A percentile compares a stretch with the other conserved stretches of the same genome.
These are phyloP conservation scores for Mucor sp. DNA, from an alignment of 371 early-diverging fungal genomes.

Conservation along the genomic window DNA sequence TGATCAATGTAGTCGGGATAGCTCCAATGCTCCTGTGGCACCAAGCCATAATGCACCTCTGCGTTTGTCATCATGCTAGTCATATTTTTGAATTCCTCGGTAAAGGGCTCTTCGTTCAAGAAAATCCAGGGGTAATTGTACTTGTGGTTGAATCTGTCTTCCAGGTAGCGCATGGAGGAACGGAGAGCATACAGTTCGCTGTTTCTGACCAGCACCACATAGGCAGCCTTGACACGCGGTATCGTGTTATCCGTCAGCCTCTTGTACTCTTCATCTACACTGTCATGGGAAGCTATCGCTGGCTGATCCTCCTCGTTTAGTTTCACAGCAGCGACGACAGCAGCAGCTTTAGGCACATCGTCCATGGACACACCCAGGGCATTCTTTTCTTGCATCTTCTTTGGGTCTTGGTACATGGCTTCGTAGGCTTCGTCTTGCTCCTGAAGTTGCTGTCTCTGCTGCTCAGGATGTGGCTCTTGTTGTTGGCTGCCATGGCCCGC, in stretches of 20 bases:
- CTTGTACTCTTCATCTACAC: constrained; percentile 26
- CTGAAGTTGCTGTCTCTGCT: constrained; percentile 2
- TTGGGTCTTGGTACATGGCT: constrained; percentile 9
- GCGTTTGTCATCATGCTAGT: constrained; percentile 56
- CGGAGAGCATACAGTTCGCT: constrained; percentile 71
- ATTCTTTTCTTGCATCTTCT: background rate
- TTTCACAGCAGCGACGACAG: background rate
- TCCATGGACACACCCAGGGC: constrained; percentile 8
- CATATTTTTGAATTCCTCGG: constrained; percentile 70
- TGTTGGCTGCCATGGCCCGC: background rate
- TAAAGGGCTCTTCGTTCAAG: constrained; percentile 83
- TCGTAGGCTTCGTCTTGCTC: constrained; percentile 11
- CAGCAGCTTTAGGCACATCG: constrained; percentile 7
- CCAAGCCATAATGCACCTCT: constrained; percentile 50
- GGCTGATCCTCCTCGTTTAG: background rate
- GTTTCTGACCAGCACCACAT: constrained; percentile 74
- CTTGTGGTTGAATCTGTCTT: constrained; percentile 79
- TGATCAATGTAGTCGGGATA: constrained; percentile 84
- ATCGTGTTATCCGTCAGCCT: constrained; percentile 19
- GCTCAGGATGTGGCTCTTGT: constrained; percentile 1
- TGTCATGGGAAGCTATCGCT: background rate
- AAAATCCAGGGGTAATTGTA: constrained; percentile 92
- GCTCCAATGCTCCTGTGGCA: constrained; percentile 74
- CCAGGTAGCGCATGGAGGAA: constrained; percentile 73
- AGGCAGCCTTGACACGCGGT: constrained; percentile 55